Evolutionary conservation across 2,329 filamentous ascomycete genomes (phyloP), one percentile per base, ranked within the genome.

Genomic region (Aspergillus sp.): DNA sequence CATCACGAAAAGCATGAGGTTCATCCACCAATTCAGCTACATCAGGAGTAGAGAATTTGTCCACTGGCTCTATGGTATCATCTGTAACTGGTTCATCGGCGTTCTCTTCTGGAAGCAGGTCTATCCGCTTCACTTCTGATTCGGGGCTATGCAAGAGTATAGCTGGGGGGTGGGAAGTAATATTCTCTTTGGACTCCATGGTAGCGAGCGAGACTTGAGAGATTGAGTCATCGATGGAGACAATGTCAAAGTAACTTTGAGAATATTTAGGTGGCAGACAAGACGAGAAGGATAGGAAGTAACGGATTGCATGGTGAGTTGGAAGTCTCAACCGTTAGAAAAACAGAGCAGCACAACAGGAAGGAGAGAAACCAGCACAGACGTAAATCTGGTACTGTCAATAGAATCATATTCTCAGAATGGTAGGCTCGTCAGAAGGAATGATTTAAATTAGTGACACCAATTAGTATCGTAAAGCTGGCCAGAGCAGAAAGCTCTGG

Each of bases 21-120:
- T 19, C 19, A 19, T 4, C 19, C 19, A 19, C 19, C 19, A 2
- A 2, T 19, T 19, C 19, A 19, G 19, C 19, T 19, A 19, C 19
- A 19, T 19, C 19, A 19, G 19, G 19, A 19, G 19, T 19, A 19
- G 19, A 19, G 19, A 4, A 19, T 19, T 19, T 19, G 19, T 2
- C 19, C 19, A 19, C 19, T 4, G 19, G 19, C 19, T 19, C 19
- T 19, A 19, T 19, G 19, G 19, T 19, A 19, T 19, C 19, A 19
- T 19, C 19, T 19, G 19, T 19, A 19, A 19, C 19, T 19, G 19
- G 4, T 19, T 19, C 19, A 19, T 19, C 19, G 19, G 19, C 4
- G 19, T 50, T 64, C 36, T 53, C 58, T 11, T 44, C 42, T 27
- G 65, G 62, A 40, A 70, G 61, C 41, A 59, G 66, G 31, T 63